Conservation (phyloP, 352 stramenopile species). For the Saprolegnia parasitica region DNA sequence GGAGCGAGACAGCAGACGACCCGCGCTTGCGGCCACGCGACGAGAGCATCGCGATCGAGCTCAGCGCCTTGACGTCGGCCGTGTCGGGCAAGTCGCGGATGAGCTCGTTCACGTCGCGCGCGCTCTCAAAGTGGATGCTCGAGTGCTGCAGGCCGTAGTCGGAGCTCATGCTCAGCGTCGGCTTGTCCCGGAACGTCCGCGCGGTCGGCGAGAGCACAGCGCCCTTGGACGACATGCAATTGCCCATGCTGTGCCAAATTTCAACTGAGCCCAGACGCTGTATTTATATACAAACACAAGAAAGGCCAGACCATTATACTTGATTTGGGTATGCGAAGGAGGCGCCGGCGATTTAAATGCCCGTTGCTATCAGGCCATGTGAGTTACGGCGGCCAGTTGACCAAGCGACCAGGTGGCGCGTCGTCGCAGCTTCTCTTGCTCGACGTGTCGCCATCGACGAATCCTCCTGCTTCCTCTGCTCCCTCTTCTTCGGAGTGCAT, state of each 20-base stretch:
- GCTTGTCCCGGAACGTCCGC: constrained; percentile 15
- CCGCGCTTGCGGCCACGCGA: not conserved
- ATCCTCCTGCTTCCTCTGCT: no score
- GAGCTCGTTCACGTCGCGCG: constrained; percentile 6
- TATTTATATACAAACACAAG: no score
- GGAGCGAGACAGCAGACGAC: constrained; percentile 2
- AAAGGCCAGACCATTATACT: not conserved
- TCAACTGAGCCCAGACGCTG: not conserved
- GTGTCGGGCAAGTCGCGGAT: constrained; percentile 19
- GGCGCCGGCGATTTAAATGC: not conserved
- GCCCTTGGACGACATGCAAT: constrained; percentile 27
- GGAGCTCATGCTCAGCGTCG: constrained; percentile 17
- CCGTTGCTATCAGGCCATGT: not conserved
- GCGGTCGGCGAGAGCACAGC: constrained; percentile 8
- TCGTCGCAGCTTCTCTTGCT: not conserved
- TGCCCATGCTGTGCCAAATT: constrained; percentile 17
- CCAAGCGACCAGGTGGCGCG: not conserved
- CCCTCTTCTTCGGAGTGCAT: no score
- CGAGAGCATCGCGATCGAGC: constrained; percentile 11
- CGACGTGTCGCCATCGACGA: no score
- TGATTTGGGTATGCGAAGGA: not conserved
- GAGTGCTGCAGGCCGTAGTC: constrained; percentile 7
- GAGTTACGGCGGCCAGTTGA: not conserved
- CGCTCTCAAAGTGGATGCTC: not conserved
- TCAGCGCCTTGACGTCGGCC: constrained; percentile 23